Percentiles rank a stretch among this genome's conserved stretches.
Conservation (phyloP, 2,329 filamentous ascomycete genomes). For the Apiospora koreana region DNA sequence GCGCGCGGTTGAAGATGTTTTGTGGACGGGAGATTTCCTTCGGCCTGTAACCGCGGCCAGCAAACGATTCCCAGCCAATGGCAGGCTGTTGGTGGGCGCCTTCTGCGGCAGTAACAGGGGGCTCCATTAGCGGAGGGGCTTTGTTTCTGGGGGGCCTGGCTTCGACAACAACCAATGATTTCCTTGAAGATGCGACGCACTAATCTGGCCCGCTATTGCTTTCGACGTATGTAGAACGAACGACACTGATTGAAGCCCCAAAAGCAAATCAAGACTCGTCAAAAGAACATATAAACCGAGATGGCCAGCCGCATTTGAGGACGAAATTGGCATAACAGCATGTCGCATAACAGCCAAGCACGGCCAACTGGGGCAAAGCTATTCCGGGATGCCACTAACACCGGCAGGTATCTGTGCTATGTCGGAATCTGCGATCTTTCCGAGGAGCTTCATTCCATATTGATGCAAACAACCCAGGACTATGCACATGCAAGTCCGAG, state of each 20-base stretch:
- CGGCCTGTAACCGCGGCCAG: conserved; percentile 3
- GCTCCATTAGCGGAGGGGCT: neutral
- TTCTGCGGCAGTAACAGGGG: conserved; percentile 11
- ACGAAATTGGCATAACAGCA: neutral
- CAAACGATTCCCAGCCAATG: conserved; percentile 5
- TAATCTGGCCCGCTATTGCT: neutral
- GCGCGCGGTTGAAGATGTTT: conserved; percentile 11
- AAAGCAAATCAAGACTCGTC: neutral
- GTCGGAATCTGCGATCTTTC: neutral
- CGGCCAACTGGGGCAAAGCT: neutral
- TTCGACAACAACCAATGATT: conserved; percentile 1
- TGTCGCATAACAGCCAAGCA: neutral
- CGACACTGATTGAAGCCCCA: neutral
- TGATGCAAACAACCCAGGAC: neutral
- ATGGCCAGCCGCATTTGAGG: neutral
- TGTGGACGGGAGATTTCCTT: neutral
- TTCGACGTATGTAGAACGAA: neutral
- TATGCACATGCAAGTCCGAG: neutral
- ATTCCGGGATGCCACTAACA: neutral
- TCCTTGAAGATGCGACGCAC: neutral
- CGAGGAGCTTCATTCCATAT: neutral
- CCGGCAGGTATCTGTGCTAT: neutral
- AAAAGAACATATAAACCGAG: neutral
- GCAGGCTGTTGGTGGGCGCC: neutral
- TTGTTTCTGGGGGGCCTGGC: neutral